These are phyloP conservation scores for Fusarium nematophilum DNA, from an alignment of 2,329 filamentous ascomycete species.

Conservation along the genomic window DNA sequence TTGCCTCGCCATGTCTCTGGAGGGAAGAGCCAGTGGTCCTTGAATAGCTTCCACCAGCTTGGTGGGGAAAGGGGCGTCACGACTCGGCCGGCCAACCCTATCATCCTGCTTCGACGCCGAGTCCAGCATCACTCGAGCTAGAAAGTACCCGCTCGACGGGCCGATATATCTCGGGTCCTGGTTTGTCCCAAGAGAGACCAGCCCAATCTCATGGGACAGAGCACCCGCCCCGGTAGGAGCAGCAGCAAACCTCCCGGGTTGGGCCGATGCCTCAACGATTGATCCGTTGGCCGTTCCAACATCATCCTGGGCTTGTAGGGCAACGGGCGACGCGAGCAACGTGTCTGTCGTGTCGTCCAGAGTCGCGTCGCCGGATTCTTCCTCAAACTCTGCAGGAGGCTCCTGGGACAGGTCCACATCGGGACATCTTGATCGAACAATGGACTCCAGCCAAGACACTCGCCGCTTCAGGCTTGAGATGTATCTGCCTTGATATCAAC, in stretches of 20 bases:
- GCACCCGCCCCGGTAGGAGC: constrained; percentile 35
- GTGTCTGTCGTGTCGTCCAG: constrained; percentile 13
- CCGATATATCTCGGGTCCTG: constrained; percentile 64
- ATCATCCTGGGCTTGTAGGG: not conserved
- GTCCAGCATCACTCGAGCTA: constrained; percentile 61
- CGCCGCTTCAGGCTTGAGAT: constrained; percentile 54
- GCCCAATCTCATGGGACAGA: constrained; percentile 62
- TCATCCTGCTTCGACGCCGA: constrained; percentile 46
- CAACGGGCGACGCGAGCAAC: not conserved
- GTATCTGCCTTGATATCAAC: constrained; percentile 29
- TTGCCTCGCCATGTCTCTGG: constrained; percentile 51
- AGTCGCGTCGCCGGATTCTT: constrained; percentile 23
- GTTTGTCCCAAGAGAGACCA: constrained; percentile 61
- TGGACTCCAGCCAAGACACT: constrained; percentile 59
- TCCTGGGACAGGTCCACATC: constrained; percentile 53
- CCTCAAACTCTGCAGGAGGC: constrained; percentile 17
- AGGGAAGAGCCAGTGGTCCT: constrained; percentile 48
- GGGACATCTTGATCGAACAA: constrained; percentile 55
- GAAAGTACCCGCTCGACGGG: constrained; percentile 66
- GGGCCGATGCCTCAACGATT: constrained; percentile 5
- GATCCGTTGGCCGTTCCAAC: not conserved
- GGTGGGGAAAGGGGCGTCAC: constrained; percentile 34
- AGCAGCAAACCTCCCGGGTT: constrained; percentile 22
- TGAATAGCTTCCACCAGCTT: constrained; percentile 48
- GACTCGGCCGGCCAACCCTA: constrained; percentile 4